Conservation (phyloP, 805 yeast species). For the Cyberlindnera petersonii region DNA sequence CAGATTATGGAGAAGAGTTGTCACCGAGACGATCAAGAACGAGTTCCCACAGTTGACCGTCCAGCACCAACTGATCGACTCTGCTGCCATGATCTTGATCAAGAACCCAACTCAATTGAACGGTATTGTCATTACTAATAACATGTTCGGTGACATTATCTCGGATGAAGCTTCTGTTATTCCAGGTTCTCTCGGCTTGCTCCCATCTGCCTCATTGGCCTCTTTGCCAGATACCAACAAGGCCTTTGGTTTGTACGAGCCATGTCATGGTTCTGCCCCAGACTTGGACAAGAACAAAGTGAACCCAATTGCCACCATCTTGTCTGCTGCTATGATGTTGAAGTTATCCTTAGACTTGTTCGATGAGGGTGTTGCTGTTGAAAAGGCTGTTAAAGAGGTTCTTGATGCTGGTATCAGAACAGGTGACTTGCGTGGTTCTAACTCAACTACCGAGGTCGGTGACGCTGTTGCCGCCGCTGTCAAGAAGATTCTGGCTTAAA, state of each 20-base stretch:
- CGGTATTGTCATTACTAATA: constrained; percentile 88
- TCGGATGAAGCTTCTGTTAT: constrained; percentile 97
- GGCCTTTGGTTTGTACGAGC: constrained; percentile 96
- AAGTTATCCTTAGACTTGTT: constrained; percentile 79
- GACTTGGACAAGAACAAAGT: constrained; percentile 85
- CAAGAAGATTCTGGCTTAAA: constrained; percentile 42
- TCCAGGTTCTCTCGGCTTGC: constrained; percentile 93
- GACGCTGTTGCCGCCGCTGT: constrained; percentile 84
- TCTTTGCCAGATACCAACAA: constrained; percentile 93
- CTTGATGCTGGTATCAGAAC: constrained; percentile 85
- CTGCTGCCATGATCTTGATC: constrained; percentile 97
- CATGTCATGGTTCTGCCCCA: constrained; percentile 98
- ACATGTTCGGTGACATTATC: constrained; percentile 98
- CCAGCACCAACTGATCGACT: constrained; percentile 94
- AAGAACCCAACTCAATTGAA: constrained; percentile 88
- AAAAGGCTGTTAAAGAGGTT: constrained; percentile 79
- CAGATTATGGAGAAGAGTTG: constrained; percentile 93
- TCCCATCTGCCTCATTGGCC: constrained; percentile 93
- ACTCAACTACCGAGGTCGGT: constrained; percentile 86
- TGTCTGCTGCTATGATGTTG: constrained; percentile 97
- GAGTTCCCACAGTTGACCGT: constrained; percentile 88
- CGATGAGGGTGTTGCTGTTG: constrained; percentile 84
- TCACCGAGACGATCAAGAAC: constrained; percentile 72
- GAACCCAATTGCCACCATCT: constrained; percentile 91
- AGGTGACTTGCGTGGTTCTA: constrained; percentile 85